These are phyloP conservation scores for Pyronema omphalodes DNA, from an alignment of 495 filamentous ascomycete genomes.

Conservation along the genomic window DNA sequence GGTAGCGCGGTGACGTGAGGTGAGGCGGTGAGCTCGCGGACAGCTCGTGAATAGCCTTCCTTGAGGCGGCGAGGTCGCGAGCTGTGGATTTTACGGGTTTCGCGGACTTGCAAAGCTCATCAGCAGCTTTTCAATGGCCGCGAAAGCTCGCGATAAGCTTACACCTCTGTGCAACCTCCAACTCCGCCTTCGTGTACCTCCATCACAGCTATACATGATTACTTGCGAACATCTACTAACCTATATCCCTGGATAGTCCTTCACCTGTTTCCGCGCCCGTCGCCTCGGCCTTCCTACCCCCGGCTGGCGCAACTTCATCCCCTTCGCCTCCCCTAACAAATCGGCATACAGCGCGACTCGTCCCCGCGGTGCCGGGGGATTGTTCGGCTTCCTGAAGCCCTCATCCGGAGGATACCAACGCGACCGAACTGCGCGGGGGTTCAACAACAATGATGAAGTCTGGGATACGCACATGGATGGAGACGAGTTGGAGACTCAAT, in stretches of 20 bases:
- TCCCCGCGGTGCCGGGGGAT: slow-evolving; percentile 26
- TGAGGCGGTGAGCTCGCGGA: too few relatives aligned
- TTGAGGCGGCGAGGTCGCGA: too few relatives aligned
- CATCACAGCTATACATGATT: too few relatives aligned
- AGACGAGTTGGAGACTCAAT: slow-evolving; percentile 25
- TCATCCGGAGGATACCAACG: slow-evolving; percentile 27
- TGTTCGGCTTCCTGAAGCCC: slow-evolving; percentile 26
- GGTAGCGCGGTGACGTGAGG: too few relatives aligned
- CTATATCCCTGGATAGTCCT: slow-evolving; percentile 15
- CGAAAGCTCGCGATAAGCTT: too few relatives aligned
- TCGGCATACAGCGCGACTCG: slow-evolving; percentile 30
- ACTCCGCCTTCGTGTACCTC: too few relatives aligned
- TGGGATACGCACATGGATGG: slow-evolving; percentile 36
- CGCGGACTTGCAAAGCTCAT: too few relatives aligned
- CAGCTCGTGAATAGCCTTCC: too few relatives aligned
- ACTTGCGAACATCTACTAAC: neutral
- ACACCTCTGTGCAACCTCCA: too few relatives aligned
- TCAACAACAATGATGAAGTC: slow-evolving; percentile 33
- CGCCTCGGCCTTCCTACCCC: slow-evolving; percentile 35
- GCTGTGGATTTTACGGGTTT: too few relatives aligned
- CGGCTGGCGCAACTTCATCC: slow-evolving; percentile 32
- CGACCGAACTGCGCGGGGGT: slow-evolving; percentile 12
- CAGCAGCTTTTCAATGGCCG: too few relatives aligned
- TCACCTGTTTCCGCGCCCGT: slow-evolving; percentile 31
- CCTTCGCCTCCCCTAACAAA: slow-evolving; percentile 20